phyloP scores from a whole-genome alignment of 371 early-diverging fungal genomes.

The Mucor piriformis region DNA sequence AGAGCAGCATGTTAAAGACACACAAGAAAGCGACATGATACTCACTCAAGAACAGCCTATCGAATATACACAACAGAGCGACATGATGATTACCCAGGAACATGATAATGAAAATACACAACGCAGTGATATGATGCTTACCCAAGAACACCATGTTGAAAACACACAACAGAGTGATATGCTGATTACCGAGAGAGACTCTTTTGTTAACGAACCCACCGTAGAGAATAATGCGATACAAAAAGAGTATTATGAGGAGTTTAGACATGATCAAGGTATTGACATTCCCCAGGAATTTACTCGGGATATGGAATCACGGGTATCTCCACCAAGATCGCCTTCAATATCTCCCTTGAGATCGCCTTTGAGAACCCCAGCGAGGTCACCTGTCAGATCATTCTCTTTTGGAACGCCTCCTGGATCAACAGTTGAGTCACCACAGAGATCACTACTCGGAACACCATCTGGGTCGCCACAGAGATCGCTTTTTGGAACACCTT shows the following conservation, averaged over 20 bases:
- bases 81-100: not conserved
- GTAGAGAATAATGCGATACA: too few relatives aligned
- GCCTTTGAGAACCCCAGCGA: not conserved
- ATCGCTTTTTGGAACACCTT: too few relatives aligned
- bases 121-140: not conserved
- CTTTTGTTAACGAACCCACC: not conserved
- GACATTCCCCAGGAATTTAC: constrained; percentile 2
- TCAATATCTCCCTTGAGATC: not conserved
- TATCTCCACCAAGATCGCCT: not conserved
- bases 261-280: constrained; percentile 6
- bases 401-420: not conserved
- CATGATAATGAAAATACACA: not conserved
- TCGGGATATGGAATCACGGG: not conserved
- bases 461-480: too few relatives aligned
- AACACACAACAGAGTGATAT: not conserved
- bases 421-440: not conserved
- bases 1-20: not conserved
- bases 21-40: not conserved
- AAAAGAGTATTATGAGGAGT: not conserved
- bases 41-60: too few relatives aligned
- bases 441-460: too few relatives aligned
- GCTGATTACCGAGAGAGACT: not conserved
- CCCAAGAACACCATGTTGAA: not conserved
- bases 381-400: not conserved
- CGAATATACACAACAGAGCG: too few relatives aligned